Base-by-base conservation (phyloP, 768 basidiomycete species). In the Rhodosporidiobolus sp. region DNA sequence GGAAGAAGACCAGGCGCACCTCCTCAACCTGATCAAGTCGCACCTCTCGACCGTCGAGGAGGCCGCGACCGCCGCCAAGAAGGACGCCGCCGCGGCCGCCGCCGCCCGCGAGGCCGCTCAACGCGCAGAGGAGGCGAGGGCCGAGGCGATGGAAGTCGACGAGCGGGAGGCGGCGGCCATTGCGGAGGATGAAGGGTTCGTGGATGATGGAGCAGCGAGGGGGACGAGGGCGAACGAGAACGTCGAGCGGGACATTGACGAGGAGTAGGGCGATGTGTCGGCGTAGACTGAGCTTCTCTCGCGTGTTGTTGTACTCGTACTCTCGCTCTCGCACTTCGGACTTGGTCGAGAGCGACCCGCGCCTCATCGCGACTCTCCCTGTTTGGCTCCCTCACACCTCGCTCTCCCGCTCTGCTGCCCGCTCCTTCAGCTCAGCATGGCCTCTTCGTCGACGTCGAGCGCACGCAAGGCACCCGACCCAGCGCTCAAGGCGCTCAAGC, bases 1-100 rank as follows among this genome's bases (percentile, higher is more conserved):
- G 52, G 83, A 85, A 45, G 88, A 89, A 81, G 86, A 88, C 5
- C 86, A 88, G 70, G 59, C 75, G 50, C 50, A 59, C 45, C 58
- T 75, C 53, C 32, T 77, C 68, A 35, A 45, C 9, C 48, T 75
- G 32, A 71, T 78, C 56, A 70, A 73, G 30, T 57, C 68, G 22
- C 63, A 73, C 57, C 61, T 69, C 11, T 57, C 65, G 16, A 49
- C 52, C 12, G 69, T 71, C 53, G 59, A 60, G 10, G 72, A 46
- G 63, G 17, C 65, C 43, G 52, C 63, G 63, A 67, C 70, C 52
- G 38, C 70, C 32, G 77, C 79, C 34, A 24, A 35, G 35, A n/a
- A 38, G 28, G 60, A 61, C 28, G 59, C 7, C n/a, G 43, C 43
- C 20, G 60, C n/a, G 32, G 73, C 73, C 20, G 78, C 78, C 48